phyloP scores from a whole-genome alignment of 768 basidiomycete genomes.

The Mycena epipterygia region DNA sequence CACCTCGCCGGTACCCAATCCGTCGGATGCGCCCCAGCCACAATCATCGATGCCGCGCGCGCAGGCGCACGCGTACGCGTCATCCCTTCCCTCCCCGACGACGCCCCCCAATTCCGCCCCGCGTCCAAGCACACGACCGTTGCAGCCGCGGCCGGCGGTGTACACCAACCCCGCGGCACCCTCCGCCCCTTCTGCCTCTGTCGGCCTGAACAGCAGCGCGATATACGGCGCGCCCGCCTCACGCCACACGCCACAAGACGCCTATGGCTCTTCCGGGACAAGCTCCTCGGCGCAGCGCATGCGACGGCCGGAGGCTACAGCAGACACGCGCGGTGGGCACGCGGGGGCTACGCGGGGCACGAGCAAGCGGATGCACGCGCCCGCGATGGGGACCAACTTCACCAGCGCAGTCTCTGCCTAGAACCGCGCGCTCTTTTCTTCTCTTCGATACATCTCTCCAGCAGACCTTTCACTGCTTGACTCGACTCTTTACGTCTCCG shows the following conservation, averaged over 20 bases:
- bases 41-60: constrained; percentile 8
- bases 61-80: constrained; percentile 21
- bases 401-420: constrained; percentile 7
- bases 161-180: neutral
- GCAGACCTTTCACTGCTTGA: neutral
- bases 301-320: neutral
- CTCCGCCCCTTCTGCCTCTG: neutral
- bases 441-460: neutral
- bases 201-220: neutral
- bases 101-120: neutral
- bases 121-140: neutral
- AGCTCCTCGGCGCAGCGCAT: neutral
- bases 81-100: neutral
- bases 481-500: neutral
- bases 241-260: neutral
- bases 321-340: neutral
- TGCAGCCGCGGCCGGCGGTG: neutral
- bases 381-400: neutral
- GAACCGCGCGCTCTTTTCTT: neutral
- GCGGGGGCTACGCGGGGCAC: neutral
- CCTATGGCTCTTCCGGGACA: neutral
- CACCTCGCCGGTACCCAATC: neutral
- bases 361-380: constrained; percentile 18
- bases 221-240: neutral
- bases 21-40: neutral